Evolutionary conservation across 2,329 filamentous ascomycete genomes (phyloP).

Genomic region (Macroventuria anomochaeta): DNA sequence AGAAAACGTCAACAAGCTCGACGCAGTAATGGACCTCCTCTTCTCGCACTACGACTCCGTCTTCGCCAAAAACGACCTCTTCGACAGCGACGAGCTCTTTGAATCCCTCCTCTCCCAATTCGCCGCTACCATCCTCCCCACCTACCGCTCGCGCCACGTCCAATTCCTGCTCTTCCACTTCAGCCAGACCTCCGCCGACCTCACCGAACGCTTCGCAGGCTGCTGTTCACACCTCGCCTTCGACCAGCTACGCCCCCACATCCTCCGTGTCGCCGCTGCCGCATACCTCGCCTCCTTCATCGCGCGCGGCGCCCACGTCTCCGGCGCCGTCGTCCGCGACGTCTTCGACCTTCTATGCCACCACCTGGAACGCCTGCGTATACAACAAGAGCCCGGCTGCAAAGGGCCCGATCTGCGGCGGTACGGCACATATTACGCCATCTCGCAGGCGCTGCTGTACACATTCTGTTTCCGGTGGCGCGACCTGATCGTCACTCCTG

Average conservation of each 20-base stretch:
- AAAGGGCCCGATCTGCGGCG: conserved; percentile 84
- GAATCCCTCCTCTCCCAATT: conserved; percentile 86
- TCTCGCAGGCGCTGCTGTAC: conserved; percentile 88
- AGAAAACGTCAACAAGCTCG: conserved; percentile 87
- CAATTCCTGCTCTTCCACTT: conserved; percentile 98
- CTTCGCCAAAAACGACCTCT: conserved; percentile 70
- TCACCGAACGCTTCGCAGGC: conserved; percentile 83
- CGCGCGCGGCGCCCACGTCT: conserved; percentile 83
- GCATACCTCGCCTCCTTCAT: conserved; percentile 96
- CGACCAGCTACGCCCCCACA: conserved; percentile 67
- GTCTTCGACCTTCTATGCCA: conserved; percentile 81
- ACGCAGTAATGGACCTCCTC: conserved; percentile 84
- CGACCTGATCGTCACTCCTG: conserved; percentile 72
- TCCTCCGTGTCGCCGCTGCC: conserved; percentile 82
- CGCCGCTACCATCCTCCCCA: conserved; percentile 83
- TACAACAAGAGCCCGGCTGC: conserved; percentile 73
- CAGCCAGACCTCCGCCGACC: conserved; percentile 77
- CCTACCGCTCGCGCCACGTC: conserved; percentile 88
- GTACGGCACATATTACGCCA: conserved; percentile 84
- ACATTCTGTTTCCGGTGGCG: conserved; percentile 99
- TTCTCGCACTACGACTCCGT: conserved; percentile 81
- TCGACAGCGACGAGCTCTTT: conserved; percentile 74
- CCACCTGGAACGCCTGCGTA: conserved; percentile 78
- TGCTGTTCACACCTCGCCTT: conserved; percentile 76
- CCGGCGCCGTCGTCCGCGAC: conserved; percentile 75